These are phyloP conservation scores for Blastomyces gilchristii DNA, from an alignment of 2,329 filamentous ascomycete species.

Conservation along the genomic window DNA sequence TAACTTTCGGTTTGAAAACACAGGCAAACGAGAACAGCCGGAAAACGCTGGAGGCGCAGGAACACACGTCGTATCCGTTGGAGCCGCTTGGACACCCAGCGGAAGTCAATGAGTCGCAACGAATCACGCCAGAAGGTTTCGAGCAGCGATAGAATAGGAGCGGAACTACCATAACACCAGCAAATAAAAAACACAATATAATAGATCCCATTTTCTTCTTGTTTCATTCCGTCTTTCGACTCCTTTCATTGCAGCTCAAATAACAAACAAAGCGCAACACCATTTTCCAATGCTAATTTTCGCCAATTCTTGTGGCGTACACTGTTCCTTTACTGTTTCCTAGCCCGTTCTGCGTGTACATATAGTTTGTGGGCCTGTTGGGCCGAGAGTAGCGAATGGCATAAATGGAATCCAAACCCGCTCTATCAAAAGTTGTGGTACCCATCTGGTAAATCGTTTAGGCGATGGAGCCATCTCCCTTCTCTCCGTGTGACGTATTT, in stretches of 20 bases:
- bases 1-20: constrained; percentile 7
- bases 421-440: neutral
- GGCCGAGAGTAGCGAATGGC: neutral
- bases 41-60: constrained; percentile 70
- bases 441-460: neutral
- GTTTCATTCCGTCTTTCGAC: neutral
- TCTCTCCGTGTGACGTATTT: neutral
- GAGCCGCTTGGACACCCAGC: constrained; percentile 49
- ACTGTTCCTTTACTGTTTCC: neutral
- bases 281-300: neutral
- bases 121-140: constrained; percentile 48
- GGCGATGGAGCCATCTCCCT: neutral
- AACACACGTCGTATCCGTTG: constrained; percentile 72
- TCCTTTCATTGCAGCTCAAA: neutral
- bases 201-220: constrained; percentile 11
- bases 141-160: constrained; percentile 46
- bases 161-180: neutral
- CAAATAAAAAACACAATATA: constrained; percentile 12
- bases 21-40: constrained; percentile 88
- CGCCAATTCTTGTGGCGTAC: neutral
- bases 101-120: constrained; percentile 49
- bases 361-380: neutral
- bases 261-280: neutral
- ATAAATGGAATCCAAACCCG: neutral
- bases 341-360: neutral